Evolutionary conservation across 1,284 basidiomycete species (phyloP).

Genomic region (Sanghuangporus sanghuang): DNA sequence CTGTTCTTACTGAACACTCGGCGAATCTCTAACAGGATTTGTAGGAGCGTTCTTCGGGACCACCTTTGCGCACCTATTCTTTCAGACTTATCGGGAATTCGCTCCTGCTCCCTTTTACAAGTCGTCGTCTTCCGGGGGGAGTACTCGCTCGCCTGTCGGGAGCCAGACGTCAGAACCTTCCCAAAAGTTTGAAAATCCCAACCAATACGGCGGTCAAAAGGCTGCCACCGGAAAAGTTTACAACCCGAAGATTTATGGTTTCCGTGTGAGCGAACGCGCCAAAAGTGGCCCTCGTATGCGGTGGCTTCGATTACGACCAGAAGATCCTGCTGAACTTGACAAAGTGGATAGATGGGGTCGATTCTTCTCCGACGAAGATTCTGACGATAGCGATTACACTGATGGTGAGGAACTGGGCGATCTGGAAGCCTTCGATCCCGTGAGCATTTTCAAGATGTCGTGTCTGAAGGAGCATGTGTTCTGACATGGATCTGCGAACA

Average conservation of each 20-base stretch:
- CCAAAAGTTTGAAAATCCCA: slow-evolving; percentile 68
- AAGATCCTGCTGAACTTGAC: slow-evolving; percentile 75
- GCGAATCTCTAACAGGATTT: background rate
- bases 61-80: slow-evolving; percentile 96
- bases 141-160: slow-evolving; percentile 40
- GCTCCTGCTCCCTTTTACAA: slow-evolving; percentile 83
- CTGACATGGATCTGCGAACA: slow-evolving; percentile 9
- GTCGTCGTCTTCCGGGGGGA: slow-evolving; percentile 42
- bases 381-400: slow-evolving; percentile 57
- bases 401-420: slow-evolving; percentile 64
- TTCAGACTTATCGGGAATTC: slow-evolving; percentile 93
- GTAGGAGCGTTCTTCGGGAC: slow-evolving; percentile 98
- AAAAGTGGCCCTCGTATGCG: slow-evolving; percentile 95
- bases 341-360: slow-evolving; percentile 82
- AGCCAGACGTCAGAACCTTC: slow-evolving; percentile 38
- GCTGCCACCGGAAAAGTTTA: slow-evolving; percentile 84
- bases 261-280: slow-evolving; percentile 78
- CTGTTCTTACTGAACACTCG: background rate
- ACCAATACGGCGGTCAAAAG: slow-evolving; percentile 84
- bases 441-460: slow-evolving; percentile 32
- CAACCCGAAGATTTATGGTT: slow-evolving; percentile 90
- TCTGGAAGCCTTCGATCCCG: slow-evolving; percentile 81
- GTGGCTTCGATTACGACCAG: slow-evolving; percentile 87
- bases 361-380: slow-evolving; percentile 79
- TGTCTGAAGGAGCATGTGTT: background rate